Evolutionary conservation across 345 rosid species (phyloP), one percentile per base, ranked within the genome.

Genomic region (Euphorbia pulcherrima): DNA sequence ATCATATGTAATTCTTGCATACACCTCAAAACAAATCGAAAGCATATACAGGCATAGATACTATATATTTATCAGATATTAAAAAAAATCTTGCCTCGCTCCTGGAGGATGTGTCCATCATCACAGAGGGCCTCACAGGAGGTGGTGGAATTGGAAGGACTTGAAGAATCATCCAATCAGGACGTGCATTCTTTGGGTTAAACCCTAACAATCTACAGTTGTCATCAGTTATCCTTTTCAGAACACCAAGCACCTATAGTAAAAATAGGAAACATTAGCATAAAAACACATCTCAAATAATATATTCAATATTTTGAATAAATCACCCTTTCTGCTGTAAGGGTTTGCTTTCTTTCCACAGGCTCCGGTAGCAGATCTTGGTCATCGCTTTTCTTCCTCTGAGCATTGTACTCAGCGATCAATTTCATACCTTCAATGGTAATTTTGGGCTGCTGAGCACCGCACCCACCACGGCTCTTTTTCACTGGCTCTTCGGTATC

Each of bases 61-160:
- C 29, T 65, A 33, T 47, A 20, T 6, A 29, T 1, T 33, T 39
- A 53, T 9, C 1, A 68, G 40, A 51, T 17, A 17, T n/a, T 16
- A 0, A 47, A 18, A 41, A 68, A 46, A 54, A 60, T 50, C 86
- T 77, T 83, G 71, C 96, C 88, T 90, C 97, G 78, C 97, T 90
- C 80, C 97, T 79, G 61, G 95, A 87, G 51, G 97, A 88, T 67
- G 96, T 83, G 77, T 87, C 92, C 92, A 90, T 87, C 99, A 94
- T 91, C 59, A 94, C 97, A 69, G 99, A 94, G 27, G 98, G 99
- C 76, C 99, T 91, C 62, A 93, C 97, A 62, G 96, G 99, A 68
- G 97, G 99, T 69, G 99, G 99, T 47, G 99, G 97, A 66, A 93
- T 89, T 59, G 97, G 99, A 71, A 91, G 97, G 70, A 89, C 99